phyloP scores from a whole-genome alignment of 345 rosid genomes.

The Heritiera fomes region DNA sequence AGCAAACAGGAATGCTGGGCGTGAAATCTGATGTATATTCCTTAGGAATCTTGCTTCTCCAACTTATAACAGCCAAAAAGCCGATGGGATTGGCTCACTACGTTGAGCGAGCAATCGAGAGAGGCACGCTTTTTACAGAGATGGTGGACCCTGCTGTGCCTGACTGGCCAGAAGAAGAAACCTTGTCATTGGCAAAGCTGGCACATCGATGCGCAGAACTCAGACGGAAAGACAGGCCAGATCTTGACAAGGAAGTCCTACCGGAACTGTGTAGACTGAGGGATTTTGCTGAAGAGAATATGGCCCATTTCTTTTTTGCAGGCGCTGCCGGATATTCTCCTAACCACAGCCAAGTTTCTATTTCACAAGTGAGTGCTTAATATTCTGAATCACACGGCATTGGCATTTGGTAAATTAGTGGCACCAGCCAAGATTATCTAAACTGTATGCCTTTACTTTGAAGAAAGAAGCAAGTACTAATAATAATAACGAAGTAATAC shows the following conservation, averaged over 20 bases:
- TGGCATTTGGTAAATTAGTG: too few relatives aligned
- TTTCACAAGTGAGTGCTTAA: not conserved
- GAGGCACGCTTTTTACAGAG: constrained; percentile 44
- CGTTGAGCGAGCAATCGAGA: constrained; percentile 56
- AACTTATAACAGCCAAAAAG: constrained; percentile 68
- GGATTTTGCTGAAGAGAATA: constrained; percentile 54
- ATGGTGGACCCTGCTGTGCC: constrained; percentile 67
- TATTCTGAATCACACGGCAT: not conserved
- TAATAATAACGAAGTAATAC: too few relatives aligned
- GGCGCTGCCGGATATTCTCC: constrained; percentile 34
- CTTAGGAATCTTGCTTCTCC: constrained; percentile 78
- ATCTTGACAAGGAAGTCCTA: constrained; percentile 67
- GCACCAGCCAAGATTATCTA: too few relatives aligned
- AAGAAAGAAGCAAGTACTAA: too few relatives aligned
- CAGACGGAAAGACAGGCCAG: constrained; percentile 91
- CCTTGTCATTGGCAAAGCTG: constrained; percentile 54
- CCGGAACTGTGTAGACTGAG: constrained; percentile 63
- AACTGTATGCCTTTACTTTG: too few relatives aligned
- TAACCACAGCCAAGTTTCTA: constrained; percentile 29
- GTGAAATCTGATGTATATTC: constrained; percentile 93
- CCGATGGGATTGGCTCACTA: constrained; percentile 72
- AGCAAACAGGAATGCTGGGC: constrained; percentile 92
- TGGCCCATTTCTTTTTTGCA: constrained; percentile 32
- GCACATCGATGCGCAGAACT: constrained; percentile 72
- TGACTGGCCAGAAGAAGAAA: constrained; percentile 83